phyloP scores from a whole-genome alignment of 139 green algal genomes.

The Micractinium conductrix region DNA sequence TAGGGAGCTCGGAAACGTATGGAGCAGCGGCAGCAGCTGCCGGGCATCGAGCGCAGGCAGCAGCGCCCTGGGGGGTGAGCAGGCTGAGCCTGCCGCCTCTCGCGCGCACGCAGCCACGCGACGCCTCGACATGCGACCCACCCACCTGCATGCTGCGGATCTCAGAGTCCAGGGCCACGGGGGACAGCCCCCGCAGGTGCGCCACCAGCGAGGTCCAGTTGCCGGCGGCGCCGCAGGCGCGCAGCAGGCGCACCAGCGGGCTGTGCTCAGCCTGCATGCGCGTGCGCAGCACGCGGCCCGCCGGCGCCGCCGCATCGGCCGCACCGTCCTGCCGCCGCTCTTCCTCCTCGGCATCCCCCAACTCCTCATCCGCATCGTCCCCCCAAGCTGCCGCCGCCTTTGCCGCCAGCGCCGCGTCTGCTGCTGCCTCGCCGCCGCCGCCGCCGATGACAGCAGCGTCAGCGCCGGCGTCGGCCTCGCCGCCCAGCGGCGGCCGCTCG shows the following conservation, averaged over 20 bases:
- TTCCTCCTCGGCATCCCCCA: conserved; percentile 13
- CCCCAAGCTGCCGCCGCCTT: conserved; percentile 31
- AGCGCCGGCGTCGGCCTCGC: too few species aligned
- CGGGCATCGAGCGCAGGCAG: neutral
- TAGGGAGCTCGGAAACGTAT: neutral
- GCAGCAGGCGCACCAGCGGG: conserved; percentile 47
- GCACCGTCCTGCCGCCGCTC: conserved; percentile 8
- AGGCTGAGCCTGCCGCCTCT: neutral
- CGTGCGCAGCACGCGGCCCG: conserved; percentile 3
- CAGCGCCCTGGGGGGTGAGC: neutral
- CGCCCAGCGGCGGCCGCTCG: too few species aligned
- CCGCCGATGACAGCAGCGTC: neutral
- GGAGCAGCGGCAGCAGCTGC: neutral
- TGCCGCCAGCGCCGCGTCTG: neutral
- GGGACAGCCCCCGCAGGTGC: conserved; percentile 56
- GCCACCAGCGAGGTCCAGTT: conserved; percentile 62
- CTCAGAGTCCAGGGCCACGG: conserved; percentile 73
- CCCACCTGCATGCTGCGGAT: conserved; percentile 73
- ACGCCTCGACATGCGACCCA: neutral
- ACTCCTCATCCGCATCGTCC: conserved; percentile 32
- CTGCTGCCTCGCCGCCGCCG: neutral
- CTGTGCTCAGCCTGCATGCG: neutral
- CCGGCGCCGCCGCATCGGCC: neutral
- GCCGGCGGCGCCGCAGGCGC: conserved; percentile 7
- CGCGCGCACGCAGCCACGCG: neutral